These are phyloP conservation scores for Hymenoscyphus infarciens DNA, from an alignment of 2,329 filamentous ascomycete species.

Conservation along the genomic window DNA sequence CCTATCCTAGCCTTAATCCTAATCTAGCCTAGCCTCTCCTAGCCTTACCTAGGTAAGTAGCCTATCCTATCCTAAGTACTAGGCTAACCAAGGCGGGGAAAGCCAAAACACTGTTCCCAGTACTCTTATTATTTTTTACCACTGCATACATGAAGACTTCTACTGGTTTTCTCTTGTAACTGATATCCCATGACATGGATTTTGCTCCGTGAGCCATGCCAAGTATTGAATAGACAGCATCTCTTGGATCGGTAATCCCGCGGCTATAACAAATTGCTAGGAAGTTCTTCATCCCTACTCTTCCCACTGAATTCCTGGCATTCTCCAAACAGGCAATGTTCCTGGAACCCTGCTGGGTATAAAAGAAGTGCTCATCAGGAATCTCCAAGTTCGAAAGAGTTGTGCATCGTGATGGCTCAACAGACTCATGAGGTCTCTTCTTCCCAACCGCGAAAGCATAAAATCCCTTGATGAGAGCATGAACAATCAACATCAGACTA, in stretches of 20 bases:
- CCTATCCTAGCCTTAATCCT: too few species aligned
- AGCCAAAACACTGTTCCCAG: too few species aligned
- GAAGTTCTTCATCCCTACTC: neutral
- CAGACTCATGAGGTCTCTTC: neutral
- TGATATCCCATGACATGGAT: neutral
- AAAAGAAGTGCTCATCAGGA: neutral
- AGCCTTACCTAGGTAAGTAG: too few species aligned
- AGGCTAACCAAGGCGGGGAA: too few species aligned
- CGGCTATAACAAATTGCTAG: neutral
- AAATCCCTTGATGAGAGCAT: neutral
- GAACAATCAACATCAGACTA: neutral
- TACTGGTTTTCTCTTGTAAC: neutral
- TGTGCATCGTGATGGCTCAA: neutral
- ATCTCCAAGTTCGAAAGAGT: neutral
- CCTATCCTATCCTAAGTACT: too few species aligned
- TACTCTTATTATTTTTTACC: conserved; percentile 48
- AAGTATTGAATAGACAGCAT: conserved; percentile 2
- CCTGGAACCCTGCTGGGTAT: neutral
- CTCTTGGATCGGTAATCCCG: neutral
- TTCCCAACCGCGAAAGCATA: neutral
- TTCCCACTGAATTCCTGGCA: neutral
- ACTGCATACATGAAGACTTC: conserved; percentile 41
- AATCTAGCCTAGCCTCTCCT: too few species aligned
- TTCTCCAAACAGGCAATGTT: neutral
- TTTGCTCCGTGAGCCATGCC: neutral